These are phyloP conservation scores for Saturnispora zaruensis DNA, from an alignment of 805 yeast species.

Conservation along the genomic window DNA sequence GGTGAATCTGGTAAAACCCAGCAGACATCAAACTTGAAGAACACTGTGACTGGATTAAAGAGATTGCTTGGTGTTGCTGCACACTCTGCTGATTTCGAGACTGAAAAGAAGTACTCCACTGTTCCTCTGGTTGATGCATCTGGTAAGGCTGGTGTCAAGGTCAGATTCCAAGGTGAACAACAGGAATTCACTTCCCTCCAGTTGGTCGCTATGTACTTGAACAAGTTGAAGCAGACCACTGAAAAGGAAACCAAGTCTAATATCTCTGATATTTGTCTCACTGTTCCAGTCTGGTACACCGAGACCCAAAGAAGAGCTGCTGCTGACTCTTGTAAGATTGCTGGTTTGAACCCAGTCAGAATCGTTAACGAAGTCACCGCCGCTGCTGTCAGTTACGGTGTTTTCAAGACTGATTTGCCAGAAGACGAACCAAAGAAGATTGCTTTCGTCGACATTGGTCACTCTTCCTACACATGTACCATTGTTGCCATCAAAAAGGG, in stretches of 20 bases:
- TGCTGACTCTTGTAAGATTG: conserved; percentile 89
- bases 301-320: conserved; percentile 96
- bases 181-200: conserved; percentile 79
- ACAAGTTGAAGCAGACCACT: conserved; percentile 79
- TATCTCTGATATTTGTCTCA: conserved; percentile 80
- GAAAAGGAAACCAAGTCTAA: conserved; percentile 72
- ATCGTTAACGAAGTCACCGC: conserved; percentile 96
- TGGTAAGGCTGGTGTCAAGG: conserved; percentile 78
- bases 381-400: conserved; percentile 99
- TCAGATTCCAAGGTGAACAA: conserved; percentile 72
- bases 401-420: conserved; percentile 93
- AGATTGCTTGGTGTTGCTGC: conserved; percentile 77
- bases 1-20: conserved; percentile 97
- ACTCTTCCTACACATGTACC: conserved; percentile 86
- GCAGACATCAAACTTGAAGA: conserved; percentile 92
- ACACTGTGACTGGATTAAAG: conserved; percentile 92
- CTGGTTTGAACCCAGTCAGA: conserved; percentile 97
- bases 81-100: conserved; percentile 66
- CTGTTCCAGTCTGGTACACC: conserved; percentile 97
- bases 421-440: conserved; percentile 86
- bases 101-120: conserved; percentile 68
- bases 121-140: conserved; percentile 61
- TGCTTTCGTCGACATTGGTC: conserved; percentile 95
- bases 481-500: conserved; percentile 92
- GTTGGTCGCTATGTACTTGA: conserved; percentile 88